phyloP scores from a whole-genome alignment of 805 yeast species.

The Cyberlindnera subsufficiens region DNA sequence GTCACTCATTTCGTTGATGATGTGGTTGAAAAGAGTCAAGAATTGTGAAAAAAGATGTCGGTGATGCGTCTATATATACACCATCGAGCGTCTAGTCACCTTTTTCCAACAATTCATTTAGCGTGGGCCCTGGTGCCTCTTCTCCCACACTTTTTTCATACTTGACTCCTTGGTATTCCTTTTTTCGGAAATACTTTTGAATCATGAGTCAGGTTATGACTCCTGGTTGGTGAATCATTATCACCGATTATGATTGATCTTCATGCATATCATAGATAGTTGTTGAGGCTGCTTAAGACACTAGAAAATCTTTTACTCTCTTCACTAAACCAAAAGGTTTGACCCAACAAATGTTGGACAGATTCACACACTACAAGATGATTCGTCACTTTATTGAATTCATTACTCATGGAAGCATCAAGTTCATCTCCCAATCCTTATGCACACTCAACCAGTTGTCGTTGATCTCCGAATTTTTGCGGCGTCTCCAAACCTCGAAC shows the following conservation, averaged over 20 bases:
- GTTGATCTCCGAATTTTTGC: conserved; percentile 48
- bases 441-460: conserved; percentile 78
- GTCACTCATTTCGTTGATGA: conserved; percentile 7
- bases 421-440: conserved; percentile 79
- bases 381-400: not conserved
- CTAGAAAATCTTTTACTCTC: too few species aligned
- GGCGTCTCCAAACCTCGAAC: conserved; percentile 80
- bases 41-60: not conserved
- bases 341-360: too few species aligned
- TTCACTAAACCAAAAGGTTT: too few species aligned
- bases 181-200: conserved; percentile 5
- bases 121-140: not conserved
- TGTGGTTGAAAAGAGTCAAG: not conserved
- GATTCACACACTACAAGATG: not conserved
- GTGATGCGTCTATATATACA: not conserved
- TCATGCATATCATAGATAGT: too few species aligned
- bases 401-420: conserved; percentile 44
- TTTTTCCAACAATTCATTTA: too few species aligned
- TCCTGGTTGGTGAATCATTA: not conserved
- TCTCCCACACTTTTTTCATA: not conserved
- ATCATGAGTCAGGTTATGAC: conserved; percentile 10
- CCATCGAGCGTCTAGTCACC: too few species aligned
- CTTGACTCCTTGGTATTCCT: conserved; percentile 8
- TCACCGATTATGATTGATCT: too few species aligned
- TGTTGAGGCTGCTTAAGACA: too few species aligned